Evolutionary conservation across 306 rosid genomes (phyloP), one percentile per base, ranked within the genome.

Genomic region (Prunus campanulata): DNA sequence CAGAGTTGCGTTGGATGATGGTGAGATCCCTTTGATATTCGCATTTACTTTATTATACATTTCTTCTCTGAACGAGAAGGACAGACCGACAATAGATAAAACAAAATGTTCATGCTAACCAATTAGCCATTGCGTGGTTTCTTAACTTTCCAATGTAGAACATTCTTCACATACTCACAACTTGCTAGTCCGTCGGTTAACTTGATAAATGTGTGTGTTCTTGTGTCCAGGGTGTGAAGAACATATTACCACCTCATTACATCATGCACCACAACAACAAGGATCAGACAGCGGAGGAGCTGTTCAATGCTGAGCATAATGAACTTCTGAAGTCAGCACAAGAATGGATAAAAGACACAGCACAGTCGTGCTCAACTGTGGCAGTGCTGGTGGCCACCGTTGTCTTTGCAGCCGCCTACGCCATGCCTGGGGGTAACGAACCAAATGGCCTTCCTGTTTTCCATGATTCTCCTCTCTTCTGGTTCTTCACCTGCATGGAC

Each of bases 361-460:
- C 90, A 1, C 14, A 76, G 51, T 76, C 90, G 13, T 83, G 90
- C 80, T 83, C 90, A 0, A 8, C 74, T 0, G 82, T 81, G 0
- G 74, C 78, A 0, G 86, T 66, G 8, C 73, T 86, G 0, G 81
- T 86, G 2, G 86, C 86, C 20, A 69, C 86, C 0, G 85, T 83
- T 0, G 90, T 75, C 52, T 83, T 86, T 25, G 82, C 82, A 1
- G 85, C 87, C 0, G 78, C 85, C 11, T 81, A 83, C 62, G 61
- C 85, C 0, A 49, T 83, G 3, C 87, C 90, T 0, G 84, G 84
- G 7, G 76, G 76, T 29, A 72, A 57, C 35, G 20, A 13, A 9
- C 20, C 20, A 19, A 46, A 3, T 15, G 5, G 66, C 18, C 54
- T 7, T 1, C 76, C 84, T 0, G 18, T 44, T 68, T 44, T 68